Conservation (phyloP, 2,329 filamentous ascomycete genomes). For the Pseudopyricularia javanii region DNA sequence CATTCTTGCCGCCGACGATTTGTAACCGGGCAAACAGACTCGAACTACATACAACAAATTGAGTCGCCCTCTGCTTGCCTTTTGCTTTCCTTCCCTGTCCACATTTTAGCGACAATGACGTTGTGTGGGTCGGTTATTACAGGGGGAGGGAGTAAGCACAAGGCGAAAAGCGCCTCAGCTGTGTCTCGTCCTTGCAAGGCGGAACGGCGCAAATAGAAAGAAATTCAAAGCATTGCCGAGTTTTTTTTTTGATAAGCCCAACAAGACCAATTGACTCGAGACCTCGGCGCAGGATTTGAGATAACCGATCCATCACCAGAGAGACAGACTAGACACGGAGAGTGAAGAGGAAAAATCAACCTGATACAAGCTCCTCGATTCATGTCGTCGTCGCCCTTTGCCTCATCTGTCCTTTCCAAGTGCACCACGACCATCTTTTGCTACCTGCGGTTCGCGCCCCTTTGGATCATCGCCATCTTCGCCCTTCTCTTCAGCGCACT, state of each 20-base stretch:
- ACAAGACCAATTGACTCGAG: no score
- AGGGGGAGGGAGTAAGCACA: not conserved
- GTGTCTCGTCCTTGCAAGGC: not conserved
- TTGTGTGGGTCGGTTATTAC: not conserved
- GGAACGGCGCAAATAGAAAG: no score
- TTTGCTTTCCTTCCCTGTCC: no score
- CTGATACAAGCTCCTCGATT: not conserved
- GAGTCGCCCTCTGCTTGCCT: no score
- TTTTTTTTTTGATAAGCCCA: not conserved
- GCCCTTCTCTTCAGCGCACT: conserved; percentile 21
- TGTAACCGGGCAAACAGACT: not conserved
- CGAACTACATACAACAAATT: no score
- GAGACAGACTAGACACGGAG: not conserved
- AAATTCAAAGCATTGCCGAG: no score
- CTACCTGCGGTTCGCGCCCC: conserved; percentile 23
- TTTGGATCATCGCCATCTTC: conserved; percentile 28
- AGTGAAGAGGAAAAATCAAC: not conserved
- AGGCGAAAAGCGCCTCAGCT: not conserved
- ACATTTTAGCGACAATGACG: no score
- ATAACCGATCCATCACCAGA: no score
- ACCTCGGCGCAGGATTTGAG: no score
- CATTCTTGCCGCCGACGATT: no score
- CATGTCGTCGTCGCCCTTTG: conserved; percentile 3
- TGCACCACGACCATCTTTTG: conserved; percentile 29
- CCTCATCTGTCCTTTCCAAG: conserved; percentile 19